Evolutionary conservation across 495 filamentous ascomycete species (phyloP), one percentile per base, ranked within the genome.

Genomic region (Astrocystis sublimbata): DNA sequence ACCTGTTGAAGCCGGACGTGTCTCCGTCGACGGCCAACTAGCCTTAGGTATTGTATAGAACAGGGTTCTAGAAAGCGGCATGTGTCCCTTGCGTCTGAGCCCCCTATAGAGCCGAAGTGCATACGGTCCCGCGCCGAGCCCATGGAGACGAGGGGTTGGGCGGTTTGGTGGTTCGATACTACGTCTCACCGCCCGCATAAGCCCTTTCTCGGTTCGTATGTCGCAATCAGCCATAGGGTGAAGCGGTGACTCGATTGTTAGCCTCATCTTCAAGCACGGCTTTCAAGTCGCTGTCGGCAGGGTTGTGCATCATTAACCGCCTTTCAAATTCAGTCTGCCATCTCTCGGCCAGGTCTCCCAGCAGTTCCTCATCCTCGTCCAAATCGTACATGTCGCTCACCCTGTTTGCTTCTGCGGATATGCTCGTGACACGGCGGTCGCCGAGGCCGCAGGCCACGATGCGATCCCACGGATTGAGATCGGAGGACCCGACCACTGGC

Each of bases 391-490:
- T 19, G 17, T 19, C 13, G 50, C 17, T 40, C 47, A 12, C 19
- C 3, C 33, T 38, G 23, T 51, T 61, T 13, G 73, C 36, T 65
- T 78, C 69, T 23, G 68, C 63, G 31, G 41, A 58, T 10, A 96
- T 79, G 73, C 82, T 92, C 30, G 92, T 96, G 40, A 89, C 88
- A 63, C 81, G 79, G 75, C 86, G 86, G 45, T 90, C 93, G 61
- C 86, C 87, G 24, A 97, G 65, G 50, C 94, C 94, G 80, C 94
- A 98, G 13, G 92, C 86, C 17, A 91, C 85, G 74, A 98, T 93
- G 68, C 92, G 80, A 31, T 62, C 67, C 78, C 78, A 82, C 9
- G 79, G 78, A 38, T 79, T 79, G 3, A 30, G 19, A 13, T 38
- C 41, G 49, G 62, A 58, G 28, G 49, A 24, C 1, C 65, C 66